These are phyloP conservation scores for Eremochloa ophiuroides DNA, from an alignment of 176 grass and related monocot genomes.

Conservation along the genomic window DNA sequence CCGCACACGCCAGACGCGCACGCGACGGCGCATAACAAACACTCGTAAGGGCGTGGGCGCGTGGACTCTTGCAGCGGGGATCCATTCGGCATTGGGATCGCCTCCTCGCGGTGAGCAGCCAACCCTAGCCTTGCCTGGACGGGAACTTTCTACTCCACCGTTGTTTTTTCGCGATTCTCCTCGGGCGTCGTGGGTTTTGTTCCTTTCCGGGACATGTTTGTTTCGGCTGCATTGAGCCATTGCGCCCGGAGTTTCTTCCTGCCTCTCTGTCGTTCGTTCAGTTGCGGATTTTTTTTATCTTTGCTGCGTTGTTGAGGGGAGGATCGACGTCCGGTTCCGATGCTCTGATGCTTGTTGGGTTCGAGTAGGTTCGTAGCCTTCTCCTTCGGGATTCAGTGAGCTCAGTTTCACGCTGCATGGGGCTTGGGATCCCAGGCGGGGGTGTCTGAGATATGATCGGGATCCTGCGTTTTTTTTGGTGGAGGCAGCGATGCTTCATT, in stretches of 20 bases:
- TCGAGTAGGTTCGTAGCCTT: background rate
- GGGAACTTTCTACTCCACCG: background rate
- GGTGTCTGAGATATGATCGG: background rate
- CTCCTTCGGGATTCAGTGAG: background rate
- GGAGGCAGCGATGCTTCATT: background rate
- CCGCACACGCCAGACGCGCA: background rate
- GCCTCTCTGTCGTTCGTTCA: background rate
- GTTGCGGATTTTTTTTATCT: background rate
- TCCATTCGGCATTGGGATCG: background rate
- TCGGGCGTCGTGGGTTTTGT: background rate
- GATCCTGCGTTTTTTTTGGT: background rate
- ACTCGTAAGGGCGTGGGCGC: background rate
- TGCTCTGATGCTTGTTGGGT: background rate
- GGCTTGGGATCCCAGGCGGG: background rate
- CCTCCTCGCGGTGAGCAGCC: background rate
- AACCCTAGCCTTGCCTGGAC: background rate
- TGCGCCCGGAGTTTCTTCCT: too few species aligned
- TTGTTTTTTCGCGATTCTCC: background rate
- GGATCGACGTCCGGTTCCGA: background rate
- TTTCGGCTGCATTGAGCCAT: background rate
- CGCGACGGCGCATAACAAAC: background rate
- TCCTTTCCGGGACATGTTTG: background rate
- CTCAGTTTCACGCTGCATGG: background rate
- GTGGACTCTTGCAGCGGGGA: background rate
- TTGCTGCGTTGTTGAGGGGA: background rate